Evolutionary conservation across 2,329 filamentous ascomycete genomes (phyloP), one percentile per base, ranked within the genome.

Genomic region (Coniochaeta sp.): DNA sequence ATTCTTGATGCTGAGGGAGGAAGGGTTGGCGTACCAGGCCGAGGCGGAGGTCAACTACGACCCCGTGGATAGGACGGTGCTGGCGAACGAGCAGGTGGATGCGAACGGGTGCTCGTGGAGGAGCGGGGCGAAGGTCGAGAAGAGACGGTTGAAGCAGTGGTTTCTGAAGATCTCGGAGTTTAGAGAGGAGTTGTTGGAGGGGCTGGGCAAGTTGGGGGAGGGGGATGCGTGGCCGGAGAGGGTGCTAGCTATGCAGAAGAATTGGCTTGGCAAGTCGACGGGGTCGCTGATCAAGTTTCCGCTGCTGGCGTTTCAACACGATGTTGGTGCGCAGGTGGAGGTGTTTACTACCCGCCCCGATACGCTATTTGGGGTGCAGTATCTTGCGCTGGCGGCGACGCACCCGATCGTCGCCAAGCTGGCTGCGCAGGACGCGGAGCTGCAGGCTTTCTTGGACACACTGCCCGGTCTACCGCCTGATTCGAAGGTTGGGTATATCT

Each of bases 21-120:
- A 81, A 53, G 87, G 87, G 1, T 75, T 95, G 16, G 91, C 89
- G 50, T 94, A 94, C 66, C 90, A 91, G 64, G 83, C 83, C 30
- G 85, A 94, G 60, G 88, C 89, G 18, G 71, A 91, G 56, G 91
- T 95, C 60, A 96, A 96, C 68, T 96, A 89, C 71, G 91, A 95
- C 59, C 91, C 91, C 1, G 79, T 95, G 26, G 91, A 96, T 65
- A 85, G 87, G 65, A 96, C 91, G 0, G 91, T 96, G 14, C 74
- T 96, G 53, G 91, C 91, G 10, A 96, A 96, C 65, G 91, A 96
- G 68, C 91, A 96, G 69, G 89, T 95, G n/a, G 89, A 95, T 64
- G 78, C 86, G 48, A 86, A 89, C 62, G 91, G 91, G 28, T 82
- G 76, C 60, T 95, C 90, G 2, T 96, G 91, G 91, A 81, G 90